Evolutionary conservation across 768 basidiomycete genomes (phyloP).

Genomic region (Hypsizygus marmoreus): DNA sequence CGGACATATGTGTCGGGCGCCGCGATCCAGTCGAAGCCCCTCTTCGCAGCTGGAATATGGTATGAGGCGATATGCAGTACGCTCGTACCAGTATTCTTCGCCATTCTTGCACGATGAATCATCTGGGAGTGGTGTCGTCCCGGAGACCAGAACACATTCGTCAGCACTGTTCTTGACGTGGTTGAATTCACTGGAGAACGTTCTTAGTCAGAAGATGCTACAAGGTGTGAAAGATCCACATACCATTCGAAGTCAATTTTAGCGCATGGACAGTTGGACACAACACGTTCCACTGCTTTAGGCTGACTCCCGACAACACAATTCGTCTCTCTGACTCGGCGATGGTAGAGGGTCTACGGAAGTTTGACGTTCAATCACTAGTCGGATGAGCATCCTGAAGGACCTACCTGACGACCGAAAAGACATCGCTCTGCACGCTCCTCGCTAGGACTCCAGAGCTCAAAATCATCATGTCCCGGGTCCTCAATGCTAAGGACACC

Average conservation of each 20-base stretch:
- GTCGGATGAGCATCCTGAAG: background rate
- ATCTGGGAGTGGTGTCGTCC: conserved; percentile 58
- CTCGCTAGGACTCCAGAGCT: conserved; percentile 95
- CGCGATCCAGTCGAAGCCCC: conserved; percentile 78
- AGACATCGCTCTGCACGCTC: conserved; percentile 85
- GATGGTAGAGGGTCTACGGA: conserved; percentile 83
- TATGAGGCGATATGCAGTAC: conserved; percentile 89
- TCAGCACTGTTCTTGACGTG: conserved; percentile 66
- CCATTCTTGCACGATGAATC: conserved; percentile 65
- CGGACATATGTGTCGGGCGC: conserved; percentile 75
- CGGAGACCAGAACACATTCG: conserved; percentile 77
- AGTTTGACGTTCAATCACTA: conserved; percentile 1
- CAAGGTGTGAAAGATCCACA: conserved; percentile 19
- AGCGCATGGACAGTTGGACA: conserved; percentile 74
- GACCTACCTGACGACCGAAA: conserved; percentile 83
- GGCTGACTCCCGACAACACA: conserved; percentile 80
- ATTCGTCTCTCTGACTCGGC: conserved; percentile 74
- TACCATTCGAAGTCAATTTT: conserved; percentile 93
- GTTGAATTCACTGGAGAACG: conserved; percentile 82
- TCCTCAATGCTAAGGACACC: conserved; percentile 71
- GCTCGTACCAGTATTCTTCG: conserved; percentile 89
- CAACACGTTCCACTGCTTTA: conserved; percentile 53
- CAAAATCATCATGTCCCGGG: conserved; percentile 89
- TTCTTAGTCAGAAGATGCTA: background rate
- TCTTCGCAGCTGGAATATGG: conserved; percentile 87